phyloP scores from a whole-genome alignment of 257 asterid species.

The Cynanchum wilfordii region DNA sequence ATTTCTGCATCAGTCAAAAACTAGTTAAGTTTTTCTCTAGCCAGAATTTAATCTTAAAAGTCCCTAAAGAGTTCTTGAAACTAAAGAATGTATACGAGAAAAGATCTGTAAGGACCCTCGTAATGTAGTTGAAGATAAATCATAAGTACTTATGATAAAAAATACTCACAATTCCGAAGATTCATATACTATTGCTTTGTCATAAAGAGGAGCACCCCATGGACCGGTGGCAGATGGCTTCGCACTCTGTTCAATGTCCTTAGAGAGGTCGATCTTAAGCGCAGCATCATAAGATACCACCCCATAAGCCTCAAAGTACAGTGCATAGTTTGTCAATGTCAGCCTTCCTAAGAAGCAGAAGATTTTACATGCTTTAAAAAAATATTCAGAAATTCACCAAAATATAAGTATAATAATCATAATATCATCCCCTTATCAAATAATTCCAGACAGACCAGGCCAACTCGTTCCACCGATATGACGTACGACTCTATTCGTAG shows the following conservation, averaged over 20 bases:
- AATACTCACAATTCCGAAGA: slow-evolving; percentile 67
- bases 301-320: slow-evolving; percentile 85
- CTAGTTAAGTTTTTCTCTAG: too few relatives aligned
- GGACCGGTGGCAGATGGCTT: slow-evolving; percentile 82
- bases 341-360: slow-evolving; percentile 60
- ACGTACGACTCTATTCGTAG: slow-evolving; percentile 78
- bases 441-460: slow-evolving; percentile 53
- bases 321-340: slow-evolving; percentile 79
- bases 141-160: neutral
- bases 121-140: neutral
- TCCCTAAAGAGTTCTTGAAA: neutral
- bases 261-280: slow-evolving; percentile 64
- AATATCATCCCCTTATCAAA: neutral
- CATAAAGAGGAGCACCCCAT: slow-evolving; percentile 95
- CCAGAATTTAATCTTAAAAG: neutral
- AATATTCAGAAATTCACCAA: neutral
- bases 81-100: neutral
- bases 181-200: slow-evolving; percentile 72
- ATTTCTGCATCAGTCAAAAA: neutral
- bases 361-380: neutral
- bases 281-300: slow-evolving; percentile 68
- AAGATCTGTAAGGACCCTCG: neutral
- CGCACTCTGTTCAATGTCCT: slow-evolving; percentile 42
- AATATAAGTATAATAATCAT: neutral
- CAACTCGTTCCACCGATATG: slow-evolving; percentile 96